Base-by-base conservation (phyloP, 495 filamentous ascomycete genomes). In the Podospora conica region DNA sequence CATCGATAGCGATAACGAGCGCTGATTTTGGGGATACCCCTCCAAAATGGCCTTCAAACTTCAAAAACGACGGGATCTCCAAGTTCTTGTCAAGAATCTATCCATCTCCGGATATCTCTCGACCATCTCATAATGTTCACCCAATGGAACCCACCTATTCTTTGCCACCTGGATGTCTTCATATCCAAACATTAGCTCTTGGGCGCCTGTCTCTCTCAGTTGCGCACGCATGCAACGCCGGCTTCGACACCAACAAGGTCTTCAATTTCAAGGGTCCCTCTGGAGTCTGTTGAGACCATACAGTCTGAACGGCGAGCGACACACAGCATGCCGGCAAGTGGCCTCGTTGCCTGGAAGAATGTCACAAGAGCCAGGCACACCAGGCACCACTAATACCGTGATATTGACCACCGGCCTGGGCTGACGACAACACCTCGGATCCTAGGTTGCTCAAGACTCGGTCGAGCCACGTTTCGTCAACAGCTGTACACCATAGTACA, bases 1-100 rank as follows among this genome's bases (percentile, higher is more conserved):
- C 18, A 53, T 53, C 21, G 53, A 31, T 58, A 58, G 28, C 28
- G 63, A 58, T 59, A 65, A 65, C 25, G 33, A 48, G 18, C 28
- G 28, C 9, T 0, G 12, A 31, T 12, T 31, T 48, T n/a, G 40
- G 40, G 9, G 29, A 3, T 48, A 15, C 33, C 40, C 40, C 40
- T 48, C 40, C 40, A 48, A 48, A 27, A 48, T 15, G 2, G 40
- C n/a, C 18, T 48, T 18, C n/a, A n/a, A n/a, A n/a, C n/a, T n/a
- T n/a, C n/a, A n/a, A n/a, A n/a, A n/a, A n/a, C n/a, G n/a, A n/a
- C n/a, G n/a, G n/a, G n/a, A n/a, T n/a, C n/a, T n/a, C n/a, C n/a
- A n/a, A n/a, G n/a, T n/a, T n/a, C n/a, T n/a, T n/a, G n/a, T n/a
- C n/a, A n/a, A n/a, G n/a, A n/a, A n/a, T n/a, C n/a, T n/a, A n/a